Evolutionary conservation across 2,329 filamentous ascomycete species (phyloP), one percentile per base, ranked within the genome.

Genomic region (Aureobasidium leucospermi): DNA sequence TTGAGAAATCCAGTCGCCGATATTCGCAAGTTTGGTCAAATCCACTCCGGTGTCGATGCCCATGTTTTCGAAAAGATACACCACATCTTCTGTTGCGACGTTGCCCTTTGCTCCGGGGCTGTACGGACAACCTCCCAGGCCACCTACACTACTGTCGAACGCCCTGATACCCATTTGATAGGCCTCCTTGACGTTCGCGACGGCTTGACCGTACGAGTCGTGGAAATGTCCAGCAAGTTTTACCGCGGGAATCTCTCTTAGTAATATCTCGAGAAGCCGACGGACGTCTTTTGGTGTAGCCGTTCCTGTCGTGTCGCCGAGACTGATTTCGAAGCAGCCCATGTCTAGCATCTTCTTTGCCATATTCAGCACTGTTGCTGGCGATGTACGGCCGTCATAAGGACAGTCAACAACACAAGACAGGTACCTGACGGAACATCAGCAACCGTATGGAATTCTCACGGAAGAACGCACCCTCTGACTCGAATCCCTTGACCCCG

Each of bases 231-330:
- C 85, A 0, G 89, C 89, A 6, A 95, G 75, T 67, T 89, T 85
- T 66, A 85, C 83, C 58, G 80, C 81, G n/a, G 86, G 80, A 16
- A 95, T 80, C 2, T 87, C 87, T 1, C 83, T 80, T 8, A 79
- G 72, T 73, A 90, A 75, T 59, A 85, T 85, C 63, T 80, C 79
- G 59, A 91, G 76, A 46, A 91, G 76, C 59, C 83, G 81, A 58
- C 78, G 76, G 2, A 87, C 90, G 58, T 84, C 78, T n/a, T 85
- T 85, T n/a, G 85, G 86, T 0, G 89, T 95, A 36, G 90, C 92
- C 82, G 94, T 91, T 19, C 92, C 92, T 0, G 91, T 93, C 0
- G 92, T 96, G 68, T 96, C 92, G 6, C 90, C 91, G 0, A 96
- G 82, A 1, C 88, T 89, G 65, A 96, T 91, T 77, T 96, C 90